Conservation (phyloP, 257 asterid species). For the Solanum appendiculatum region DNA sequence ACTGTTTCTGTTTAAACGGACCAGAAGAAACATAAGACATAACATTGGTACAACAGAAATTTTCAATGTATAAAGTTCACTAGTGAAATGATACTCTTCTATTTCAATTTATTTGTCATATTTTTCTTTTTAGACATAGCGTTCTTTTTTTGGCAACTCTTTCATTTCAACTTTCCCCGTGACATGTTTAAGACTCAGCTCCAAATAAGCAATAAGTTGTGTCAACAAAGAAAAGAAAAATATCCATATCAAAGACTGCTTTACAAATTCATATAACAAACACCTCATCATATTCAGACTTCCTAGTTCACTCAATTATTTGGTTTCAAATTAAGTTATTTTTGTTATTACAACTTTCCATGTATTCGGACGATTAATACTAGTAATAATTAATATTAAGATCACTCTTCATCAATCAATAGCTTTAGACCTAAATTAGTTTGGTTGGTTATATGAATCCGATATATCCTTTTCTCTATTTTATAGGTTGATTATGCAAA, state of each 20-base stretch:
- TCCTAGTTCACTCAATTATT: background rate
- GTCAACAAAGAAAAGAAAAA: background rate
- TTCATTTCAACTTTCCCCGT: background rate
- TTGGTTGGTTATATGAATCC: background rate
- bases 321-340: background rate
- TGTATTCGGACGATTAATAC: background rate
- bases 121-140: background rate
- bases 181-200: no score
- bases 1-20: background rate
- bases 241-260: background rate
- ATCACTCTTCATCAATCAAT: background rate
- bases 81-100: background rate
- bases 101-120: no score
- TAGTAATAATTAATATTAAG: no score
- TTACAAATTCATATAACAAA: background rate
- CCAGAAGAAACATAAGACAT: background rate
- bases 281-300: background rate
- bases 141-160: background rate
- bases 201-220: background rate
- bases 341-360: background rate
- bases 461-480: background rate
- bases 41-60: background rate
- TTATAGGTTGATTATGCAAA: background rate
- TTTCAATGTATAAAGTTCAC: background rate
- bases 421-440: background rate